Percentiles rank a stretch among this genome's conserved stretches.
phyloP scores from a whole-genome alignment of 164 flowering plant species.

The Umbellularia californica region DNA sequence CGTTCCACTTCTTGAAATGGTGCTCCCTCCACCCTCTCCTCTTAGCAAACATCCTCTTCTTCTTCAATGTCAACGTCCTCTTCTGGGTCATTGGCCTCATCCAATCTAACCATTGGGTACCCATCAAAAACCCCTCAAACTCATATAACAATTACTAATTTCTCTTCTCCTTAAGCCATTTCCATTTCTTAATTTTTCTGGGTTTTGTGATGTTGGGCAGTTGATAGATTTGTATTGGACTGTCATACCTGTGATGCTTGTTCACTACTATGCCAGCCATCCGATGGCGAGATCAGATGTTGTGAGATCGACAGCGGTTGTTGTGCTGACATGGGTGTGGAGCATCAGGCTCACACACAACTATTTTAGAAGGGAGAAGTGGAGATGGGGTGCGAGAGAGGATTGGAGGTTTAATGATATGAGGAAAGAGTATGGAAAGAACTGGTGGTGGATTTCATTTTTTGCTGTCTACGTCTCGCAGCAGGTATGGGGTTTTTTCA shows the following conservation, averaged over 20 bases:
- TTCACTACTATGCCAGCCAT: slow-evolving; percentile 67
- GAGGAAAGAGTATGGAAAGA: slow-evolving; percentile 57
- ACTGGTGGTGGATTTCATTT: slow-evolving; percentile 95
- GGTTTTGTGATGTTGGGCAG: slow-evolving; percentile 36
- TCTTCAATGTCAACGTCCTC: slow-evolving; percentile 72
- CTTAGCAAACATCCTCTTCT: slow-evolving; percentile 69
- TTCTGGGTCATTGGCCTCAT: slow-evolving; percentile 75
- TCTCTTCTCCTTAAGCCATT: background rate
- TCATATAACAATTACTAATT: background rate
- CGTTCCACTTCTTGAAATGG: slow-evolving; percentile 57
- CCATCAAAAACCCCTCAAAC: background rate
- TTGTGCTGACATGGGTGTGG: slow-evolving; percentile 80
- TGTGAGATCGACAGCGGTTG: slow-evolving; percentile 56
- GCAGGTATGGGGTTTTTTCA: slow-evolving; percentile 42
- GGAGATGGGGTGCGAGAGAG: slow-evolving; percentile 88
- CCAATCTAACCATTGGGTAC: slow-evolving; percentile 83
- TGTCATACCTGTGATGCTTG: slow-evolving; percentile 81
- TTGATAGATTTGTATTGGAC: slow-evolving; percentile 96
- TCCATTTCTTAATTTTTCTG: background rate
- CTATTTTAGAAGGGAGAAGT: slow-evolving; percentile 82
- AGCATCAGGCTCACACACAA: slow-evolving; percentile 72
- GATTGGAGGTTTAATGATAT: slow-evolving; percentile 90
- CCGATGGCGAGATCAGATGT: slow-evolving; percentile 45
- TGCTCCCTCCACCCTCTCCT: slow-evolving; percentile 71
- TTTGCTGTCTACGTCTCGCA: slow-evolving; percentile 72